A percentile compares a stretch with the other conserved stretches of the same genome.
Conservation (phyloP, 1,284 basidiomycete species). For the Leccinum angustisporum region DNA sequence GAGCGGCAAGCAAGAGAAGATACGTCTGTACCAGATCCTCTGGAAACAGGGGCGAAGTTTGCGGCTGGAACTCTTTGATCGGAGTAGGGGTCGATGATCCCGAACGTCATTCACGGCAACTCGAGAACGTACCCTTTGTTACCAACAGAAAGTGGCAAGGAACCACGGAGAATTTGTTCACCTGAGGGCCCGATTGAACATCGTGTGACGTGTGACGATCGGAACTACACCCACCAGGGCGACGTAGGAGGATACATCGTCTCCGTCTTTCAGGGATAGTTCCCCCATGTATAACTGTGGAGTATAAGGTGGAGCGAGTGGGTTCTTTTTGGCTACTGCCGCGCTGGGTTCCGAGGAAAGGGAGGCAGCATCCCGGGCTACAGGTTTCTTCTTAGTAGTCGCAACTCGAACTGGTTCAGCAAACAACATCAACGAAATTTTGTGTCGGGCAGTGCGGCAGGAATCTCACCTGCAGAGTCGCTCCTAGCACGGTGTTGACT, state of each 20-base stretch:
- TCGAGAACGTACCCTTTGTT: constrained; percentile 60
- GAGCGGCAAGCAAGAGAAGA: constrained; percentile 65
- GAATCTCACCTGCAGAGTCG: no score
- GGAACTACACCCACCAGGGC: constrained; percentile 54
- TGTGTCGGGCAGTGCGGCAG: no score
- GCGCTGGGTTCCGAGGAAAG: constrained; percentile 29
- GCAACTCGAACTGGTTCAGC: constrained; percentile 69
- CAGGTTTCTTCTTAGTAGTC: constrained; percentile 71
- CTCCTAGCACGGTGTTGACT: background rate
- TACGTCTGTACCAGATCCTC: constrained; percentile 76
- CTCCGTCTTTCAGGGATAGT: constrained; percentile 52
- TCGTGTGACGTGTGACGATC: constrained; percentile 2
- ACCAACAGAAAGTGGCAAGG: constrained; percentile 75
- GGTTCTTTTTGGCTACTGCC: constrained; percentile 49
- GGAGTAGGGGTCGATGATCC: constrained; percentile 1
- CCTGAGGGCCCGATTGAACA: constrained; percentile 38
- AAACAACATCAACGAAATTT: background rate
- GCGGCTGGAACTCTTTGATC: constrained; percentile 63
- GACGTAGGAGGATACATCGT: constrained; percentile 62
- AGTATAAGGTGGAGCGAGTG: constrained; percentile 81
- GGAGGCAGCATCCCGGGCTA: constrained; percentile 45
- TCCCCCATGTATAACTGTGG: constrained; percentile 73
- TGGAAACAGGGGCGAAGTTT: constrained; percentile 76
- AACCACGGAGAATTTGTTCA: constrained; percentile 85
- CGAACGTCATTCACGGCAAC: background rate